Percentiles rank a stretch among this genome's conserved stretches.
Conservation (phyloP, 495 filamentous ascomycete species). For the Hypoxylon cercidicola region DNA sequence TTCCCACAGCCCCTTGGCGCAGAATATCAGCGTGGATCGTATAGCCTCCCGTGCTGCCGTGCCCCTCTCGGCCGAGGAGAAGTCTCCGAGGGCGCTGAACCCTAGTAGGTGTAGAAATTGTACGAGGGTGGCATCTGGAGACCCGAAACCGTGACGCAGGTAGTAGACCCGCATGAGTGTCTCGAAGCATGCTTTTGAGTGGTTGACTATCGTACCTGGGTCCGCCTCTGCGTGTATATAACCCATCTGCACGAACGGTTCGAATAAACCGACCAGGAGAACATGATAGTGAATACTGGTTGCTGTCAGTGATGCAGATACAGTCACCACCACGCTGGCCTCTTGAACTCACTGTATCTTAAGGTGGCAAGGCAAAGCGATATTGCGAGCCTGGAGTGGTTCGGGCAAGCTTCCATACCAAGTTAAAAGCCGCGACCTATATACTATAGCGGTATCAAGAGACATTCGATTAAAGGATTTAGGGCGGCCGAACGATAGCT, state of each 20-base stretch:
- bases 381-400: conserved; percentile 44
- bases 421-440: conserved; percentile 36
- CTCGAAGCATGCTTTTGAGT: conserved; percentile 37
- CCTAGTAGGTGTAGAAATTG: conserved; percentile 27
- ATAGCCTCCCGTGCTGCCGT: conserved; percentile 19
- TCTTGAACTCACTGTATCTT: conserved; percentile 41
- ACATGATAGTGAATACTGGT: conserved; percentile 33
- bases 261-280: conserved; percentile 30
- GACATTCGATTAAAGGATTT: conserved; percentile 28
- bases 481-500: conserved; percentile 17
- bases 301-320: not conserved
- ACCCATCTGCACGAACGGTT: conserved; percentile 31
- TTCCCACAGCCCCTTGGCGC: conserved; percentile 37
- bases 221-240: conserved; percentile 23
- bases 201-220: conserved; percentile 36
- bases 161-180: conserved; percentile 55
- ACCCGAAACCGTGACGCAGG: conserved; percentile 53
- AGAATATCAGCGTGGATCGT: conserved; percentile 33
- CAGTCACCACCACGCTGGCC: not conserved
- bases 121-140: conserved; percentile 32
- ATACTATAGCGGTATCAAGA: conserved; percentile 34
- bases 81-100: conserved; percentile 28
- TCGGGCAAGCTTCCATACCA: conserved; percentile 48
- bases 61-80: conserved; percentile 14
- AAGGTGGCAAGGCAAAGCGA: conserved; percentile 49